phyloP scores from a whole-genome alignment of 257 asterid genomes.

The Solanum dulcamara region DNA sequence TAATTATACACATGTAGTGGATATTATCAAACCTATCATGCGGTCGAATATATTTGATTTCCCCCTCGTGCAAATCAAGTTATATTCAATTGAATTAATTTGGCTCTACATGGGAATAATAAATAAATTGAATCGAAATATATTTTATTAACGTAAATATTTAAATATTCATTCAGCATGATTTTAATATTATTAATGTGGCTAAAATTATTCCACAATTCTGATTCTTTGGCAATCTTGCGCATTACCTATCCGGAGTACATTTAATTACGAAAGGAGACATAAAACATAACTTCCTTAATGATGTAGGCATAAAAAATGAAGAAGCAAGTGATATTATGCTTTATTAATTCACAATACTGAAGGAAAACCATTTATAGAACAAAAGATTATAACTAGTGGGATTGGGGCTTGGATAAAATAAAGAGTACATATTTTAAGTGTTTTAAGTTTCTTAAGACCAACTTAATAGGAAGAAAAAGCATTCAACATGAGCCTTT shows the following conservation, averaged over 20 bases:
- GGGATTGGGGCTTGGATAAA: background rate
- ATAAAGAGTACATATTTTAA: background rate
- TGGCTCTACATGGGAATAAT: too few species aligned
- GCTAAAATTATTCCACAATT: background rate
- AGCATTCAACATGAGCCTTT: background rate
- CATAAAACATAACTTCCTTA: background rate
- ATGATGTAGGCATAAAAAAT: background rate
- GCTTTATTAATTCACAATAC: background rate
- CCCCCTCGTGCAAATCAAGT: too few species aligned
- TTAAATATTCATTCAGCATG: background rate
- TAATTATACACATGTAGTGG: too few species aligned
- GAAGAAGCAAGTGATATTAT: background rate
- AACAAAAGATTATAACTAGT: background rate
- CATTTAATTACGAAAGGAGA: background rate
- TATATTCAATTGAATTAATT: too few species aligned
- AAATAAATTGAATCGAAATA: too few species aligned
- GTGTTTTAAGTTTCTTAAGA: background rate
- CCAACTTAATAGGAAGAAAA: background rate
- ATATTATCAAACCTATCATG: background rate
- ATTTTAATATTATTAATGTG: background rate
- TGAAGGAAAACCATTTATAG: background rate
- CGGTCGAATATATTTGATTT: background rate
- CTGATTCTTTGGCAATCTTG: background rate
- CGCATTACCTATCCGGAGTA: background rate
- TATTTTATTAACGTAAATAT: too few species aligned